phyloP scores from a whole-genome alignment of 1,139 yeast species.

The Scheffersomyces illinoinensis region DNA sequence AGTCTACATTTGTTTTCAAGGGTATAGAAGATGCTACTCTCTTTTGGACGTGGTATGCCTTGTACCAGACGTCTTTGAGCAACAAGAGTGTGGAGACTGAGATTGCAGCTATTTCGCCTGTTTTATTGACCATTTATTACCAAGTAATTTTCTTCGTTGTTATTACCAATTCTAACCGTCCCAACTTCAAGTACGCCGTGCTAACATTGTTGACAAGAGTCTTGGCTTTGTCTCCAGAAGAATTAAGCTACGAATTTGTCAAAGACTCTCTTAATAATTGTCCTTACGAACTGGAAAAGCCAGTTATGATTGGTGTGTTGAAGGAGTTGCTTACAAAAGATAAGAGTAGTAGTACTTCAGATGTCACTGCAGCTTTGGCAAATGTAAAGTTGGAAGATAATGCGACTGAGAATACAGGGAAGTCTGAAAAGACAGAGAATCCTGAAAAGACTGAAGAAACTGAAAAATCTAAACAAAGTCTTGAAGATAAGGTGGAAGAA shows the following conservation, averaged over 20 bases:
- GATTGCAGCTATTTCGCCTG: conserved; percentile 31
- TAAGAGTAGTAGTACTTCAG: conserved; percentile 13
- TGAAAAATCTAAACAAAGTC: not conserved
- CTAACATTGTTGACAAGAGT: conserved; percentile 56
- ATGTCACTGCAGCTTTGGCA: conserved; percentile 3
- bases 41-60: conserved; percentile 45
- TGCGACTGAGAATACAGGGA: conserved; percentile 3
- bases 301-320: conserved; percentile 62
- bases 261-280: conserved; percentile 66
- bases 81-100: conserved; percentile 27
- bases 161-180: conserved; percentile 8
- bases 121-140: conserved; percentile 31
- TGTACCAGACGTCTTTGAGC: conserved; percentile 22
- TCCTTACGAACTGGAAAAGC: conserved; percentile 62
- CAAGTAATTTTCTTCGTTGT: conserved; percentile 35
- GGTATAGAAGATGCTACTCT: conserved; percentile 31
- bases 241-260: conserved; percentile 58
- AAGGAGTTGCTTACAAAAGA: conserved; percentile 57
- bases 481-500: not conserved
- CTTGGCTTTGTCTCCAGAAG: conserved; percentile 57
- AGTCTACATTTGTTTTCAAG: conserved; percentile 21
- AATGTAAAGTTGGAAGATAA: conserved; percentile 13
- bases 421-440: not conserved
- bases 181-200: conserved; percentile 27
- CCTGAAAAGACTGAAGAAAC: not conserved